phyloP scores from a whole-genome alignment of 2,329 filamentous ascomycete species.

The Botrytis aclada region DNA sequence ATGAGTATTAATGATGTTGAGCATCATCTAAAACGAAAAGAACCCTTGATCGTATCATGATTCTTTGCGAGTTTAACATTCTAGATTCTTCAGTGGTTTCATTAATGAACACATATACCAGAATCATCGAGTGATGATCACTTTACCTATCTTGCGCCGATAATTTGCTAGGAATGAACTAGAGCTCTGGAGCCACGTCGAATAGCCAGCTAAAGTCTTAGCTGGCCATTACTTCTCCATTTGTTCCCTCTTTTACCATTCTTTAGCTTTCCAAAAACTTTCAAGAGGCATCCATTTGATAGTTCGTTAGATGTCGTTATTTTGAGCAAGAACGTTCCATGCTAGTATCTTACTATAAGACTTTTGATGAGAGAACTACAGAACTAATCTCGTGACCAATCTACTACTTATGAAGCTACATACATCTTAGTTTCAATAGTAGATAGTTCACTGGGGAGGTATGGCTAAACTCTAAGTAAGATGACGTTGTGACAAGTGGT shows the following conservation, averaged over 20 bases:
- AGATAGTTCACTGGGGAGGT: not conserved
- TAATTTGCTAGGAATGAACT: not conserved
- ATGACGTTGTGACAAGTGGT: not conserved
- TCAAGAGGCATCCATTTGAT: not conserved
- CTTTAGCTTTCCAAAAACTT: not conserved
- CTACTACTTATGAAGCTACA: too few relatives aligned
- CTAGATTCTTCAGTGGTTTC: not conserved
- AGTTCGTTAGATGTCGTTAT: not conserved
- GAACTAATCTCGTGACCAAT: not conserved
- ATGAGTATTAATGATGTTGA: not conserved
- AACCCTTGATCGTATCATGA: fast-evolving
- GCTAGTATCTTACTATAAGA: not conserved
- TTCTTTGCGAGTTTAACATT: not conserved
- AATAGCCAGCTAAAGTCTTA: not conserved
- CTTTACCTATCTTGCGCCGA: not conserved
- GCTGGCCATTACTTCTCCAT: not conserved
- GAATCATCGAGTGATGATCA: not conserved
- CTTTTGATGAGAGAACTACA: not conserved
- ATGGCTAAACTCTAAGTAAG: not conserved
- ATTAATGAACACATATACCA: not conserved
- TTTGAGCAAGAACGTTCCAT: not conserved
- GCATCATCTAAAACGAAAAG: not conserved
- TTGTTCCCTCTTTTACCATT: not conserved
- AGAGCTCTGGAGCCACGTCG: not conserved
- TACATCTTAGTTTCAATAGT: too few relatives aligned